A percentile compares a stretch with the other conserved stretches of the same genome.
phyloP scores from a whole-genome alignment of 257 asterid genomes.

The Echites panduratus region DNA sequence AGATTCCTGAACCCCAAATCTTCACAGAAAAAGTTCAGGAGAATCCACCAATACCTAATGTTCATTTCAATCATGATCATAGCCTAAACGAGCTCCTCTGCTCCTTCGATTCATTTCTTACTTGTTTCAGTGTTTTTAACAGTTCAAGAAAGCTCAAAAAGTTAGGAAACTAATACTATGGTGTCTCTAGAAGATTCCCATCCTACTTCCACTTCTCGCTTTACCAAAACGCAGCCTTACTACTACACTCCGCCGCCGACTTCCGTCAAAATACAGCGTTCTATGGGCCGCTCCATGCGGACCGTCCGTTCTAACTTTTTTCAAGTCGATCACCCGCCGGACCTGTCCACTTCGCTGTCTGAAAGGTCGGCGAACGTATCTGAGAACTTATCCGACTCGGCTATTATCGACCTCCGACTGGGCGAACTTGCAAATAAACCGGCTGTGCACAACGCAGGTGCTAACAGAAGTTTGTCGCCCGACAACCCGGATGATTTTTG shows the following conservation, averaged over 20 bases:
- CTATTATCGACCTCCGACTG: conserved; percentile 55
- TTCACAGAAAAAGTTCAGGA: background rate
- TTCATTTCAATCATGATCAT: background rate
- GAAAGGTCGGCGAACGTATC: conserved; percentile 30
- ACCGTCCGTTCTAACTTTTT: conserved; percentile 56
- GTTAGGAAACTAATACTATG: conserved; percentile 16
- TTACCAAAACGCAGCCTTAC: conserved; percentile 21
- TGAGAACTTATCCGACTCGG: conserved; percentile 64
- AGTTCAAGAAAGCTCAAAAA: background rate
- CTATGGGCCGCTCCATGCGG: conserved; percentile 46
- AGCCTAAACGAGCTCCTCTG: background rate
- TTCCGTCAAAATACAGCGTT: conserved; percentile 24
- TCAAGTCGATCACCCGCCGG: conserved; percentile 33
- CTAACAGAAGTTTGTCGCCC: conserved; percentile 25
- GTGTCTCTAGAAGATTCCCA: conserved; percentile 32
- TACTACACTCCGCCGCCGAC: conserved; percentile 33
- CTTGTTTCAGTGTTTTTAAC: background rate
- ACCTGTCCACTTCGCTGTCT: background rate
- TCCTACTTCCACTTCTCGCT: conserved; percentile 14
- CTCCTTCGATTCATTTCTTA: background rate
- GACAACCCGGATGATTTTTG: conserved; percentile 34
- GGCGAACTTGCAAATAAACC: conserved; percentile 57
- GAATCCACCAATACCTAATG: background rate
- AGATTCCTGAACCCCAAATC: background rate
- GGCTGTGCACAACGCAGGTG: conserved; percentile 13